phyloP scores from a whole-genome alignment of 2,329 filamentous ascomycete species.

The Aureobasidium sp. region DNA sequence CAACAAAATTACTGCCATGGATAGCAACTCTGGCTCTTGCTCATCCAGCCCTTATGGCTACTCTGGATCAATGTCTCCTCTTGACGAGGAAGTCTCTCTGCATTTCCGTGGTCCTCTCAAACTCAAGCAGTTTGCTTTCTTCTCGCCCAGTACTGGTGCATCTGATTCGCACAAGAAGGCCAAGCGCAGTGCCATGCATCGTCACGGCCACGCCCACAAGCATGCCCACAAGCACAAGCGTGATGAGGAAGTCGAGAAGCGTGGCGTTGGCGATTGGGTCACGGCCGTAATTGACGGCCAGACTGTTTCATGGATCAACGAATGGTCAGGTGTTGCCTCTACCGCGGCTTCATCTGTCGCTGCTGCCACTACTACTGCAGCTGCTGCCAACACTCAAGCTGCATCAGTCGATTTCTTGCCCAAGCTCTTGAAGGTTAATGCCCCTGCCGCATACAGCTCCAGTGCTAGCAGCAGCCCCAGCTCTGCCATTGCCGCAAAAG shows the following conservation, averaged over 20 bases:
- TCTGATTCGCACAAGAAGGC: slow-evolving; percentile 32
- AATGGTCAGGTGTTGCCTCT: slow-evolving; percentile 38
- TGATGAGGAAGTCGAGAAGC: slow-evolving; percentile 40
- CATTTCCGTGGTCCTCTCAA: slow-evolving; percentile 65
- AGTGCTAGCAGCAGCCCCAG: slow-evolving; percentile 15
- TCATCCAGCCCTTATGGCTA: slow-evolving; percentile 46
- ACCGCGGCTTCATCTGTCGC: slow-evolving; percentile 21
- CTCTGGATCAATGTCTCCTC: slow-evolving; percentile 56
- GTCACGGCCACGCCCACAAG: slow-evolving; percentile 31
- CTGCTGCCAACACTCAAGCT: slow-evolving; percentile 21
- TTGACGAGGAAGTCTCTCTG: slow-evolving; percentile 64
- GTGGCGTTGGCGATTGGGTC: slow-evolving; percentile 44
- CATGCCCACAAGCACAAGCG: slow-evolving; percentile 42
- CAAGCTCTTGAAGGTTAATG: slow-evolving; percentile 12
- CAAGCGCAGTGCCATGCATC: slow-evolving; percentile 26
- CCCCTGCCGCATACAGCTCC: background rate
- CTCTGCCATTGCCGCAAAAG: slow-evolving; percentile 12
- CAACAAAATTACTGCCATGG: slow-evolving; percentile 57
- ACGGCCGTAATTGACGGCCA: slow-evolving; percentile 54
- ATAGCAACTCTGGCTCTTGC: slow-evolving; percentile 49
- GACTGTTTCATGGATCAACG: slow-evolving; percentile 53
- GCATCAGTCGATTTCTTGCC: slow-evolving; percentile 15
- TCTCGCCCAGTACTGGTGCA: slow-evolving; percentile 43
- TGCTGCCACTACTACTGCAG: slow-evolving; percentile 17
- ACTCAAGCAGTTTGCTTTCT: slow-evolving; percentile 63